These are phyloP conservation scores for Termitomyces sp. DNA, from an alignment of 768 basidiomycete species.

Conservation along the genomic window DNA sequence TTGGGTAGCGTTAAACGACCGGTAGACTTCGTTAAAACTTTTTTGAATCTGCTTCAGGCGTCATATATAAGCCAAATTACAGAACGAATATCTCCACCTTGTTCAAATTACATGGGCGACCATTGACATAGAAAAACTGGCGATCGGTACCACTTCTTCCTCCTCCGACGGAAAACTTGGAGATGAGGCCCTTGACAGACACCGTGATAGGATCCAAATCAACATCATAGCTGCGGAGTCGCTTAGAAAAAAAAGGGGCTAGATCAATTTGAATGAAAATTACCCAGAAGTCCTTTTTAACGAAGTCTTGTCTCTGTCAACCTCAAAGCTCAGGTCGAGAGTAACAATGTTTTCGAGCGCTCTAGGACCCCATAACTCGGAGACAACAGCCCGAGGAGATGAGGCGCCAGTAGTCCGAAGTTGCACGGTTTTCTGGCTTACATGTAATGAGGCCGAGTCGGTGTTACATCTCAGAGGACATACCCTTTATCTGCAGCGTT, in stretches of 20 bases:
- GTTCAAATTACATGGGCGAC: slow-evolving; percentile 74
- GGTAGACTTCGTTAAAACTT: slow-evolving; percentile 90
- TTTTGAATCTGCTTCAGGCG: slow-evolving; percentile 61
- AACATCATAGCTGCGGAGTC: slow-evolving; percentile 1
- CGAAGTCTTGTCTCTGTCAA: slow-evolving; percentile 57
- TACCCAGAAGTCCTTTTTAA: slow-evolving; percentile 31
- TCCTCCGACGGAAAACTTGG: slow-evolving; percentile 70
- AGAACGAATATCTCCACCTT: slow-evolving; percentile 44
- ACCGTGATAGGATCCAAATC: slow-evolving; percentile 33
- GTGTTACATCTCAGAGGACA: slow-evolving; percentile 19
- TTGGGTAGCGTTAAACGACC: slow-evolving; percentile 68
- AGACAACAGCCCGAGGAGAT: slow-evolving; percentile 57
- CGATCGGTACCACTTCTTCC: slow-evolving; percentile 79
- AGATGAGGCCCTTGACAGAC: slow-evolving; percentile 64
- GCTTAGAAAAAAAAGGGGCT: neutral
- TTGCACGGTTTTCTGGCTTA: slow-evolving; percentile 62
- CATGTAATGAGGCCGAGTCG: neutral
- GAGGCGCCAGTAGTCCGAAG: slow-evolving; percentile 68
- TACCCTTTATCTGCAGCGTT: slow-evolving; percentile 72
- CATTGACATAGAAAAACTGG: slow-evolving; percentile 92
- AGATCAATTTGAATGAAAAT: neutral
- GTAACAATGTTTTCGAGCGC: slow-evolving; percentile 70
- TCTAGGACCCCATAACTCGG: slow-evolving; percentile 82
- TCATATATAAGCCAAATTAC: neutral
- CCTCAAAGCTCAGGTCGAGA: slow-evolving; percentile 63